Conservation (phyloP, 2,329 filamentous ascomycete species). For the Neofusicoccum kwambonambiense region DNA sequence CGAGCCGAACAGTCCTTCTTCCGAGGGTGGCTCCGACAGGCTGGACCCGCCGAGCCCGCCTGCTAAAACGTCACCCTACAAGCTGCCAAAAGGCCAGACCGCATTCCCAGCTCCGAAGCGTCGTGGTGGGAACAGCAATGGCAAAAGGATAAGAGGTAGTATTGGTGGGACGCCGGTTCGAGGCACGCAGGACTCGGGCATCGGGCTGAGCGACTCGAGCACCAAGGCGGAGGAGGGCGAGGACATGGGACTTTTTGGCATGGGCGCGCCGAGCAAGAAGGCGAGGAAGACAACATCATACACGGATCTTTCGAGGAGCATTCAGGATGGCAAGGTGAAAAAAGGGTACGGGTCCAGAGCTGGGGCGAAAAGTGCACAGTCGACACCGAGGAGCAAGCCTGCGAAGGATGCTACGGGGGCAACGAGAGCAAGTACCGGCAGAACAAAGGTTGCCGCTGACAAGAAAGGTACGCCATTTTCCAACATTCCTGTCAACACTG, state of each 20-base stretch:
- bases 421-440: neutral
- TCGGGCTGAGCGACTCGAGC: neutral
- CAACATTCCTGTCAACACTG: neutral
- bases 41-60: too few relatives aligned
- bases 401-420: neutral
- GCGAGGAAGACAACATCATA: neutral
- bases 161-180: neutral
- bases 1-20: neutral
- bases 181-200: neutral
- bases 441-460: neutral
- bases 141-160: neutral
- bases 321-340: neutral
- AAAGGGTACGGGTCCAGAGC: neutral
- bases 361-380: neutral
- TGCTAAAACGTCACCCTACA: neutral
- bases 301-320: neutral
- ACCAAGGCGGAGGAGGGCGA: neutral
- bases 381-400: neutral
- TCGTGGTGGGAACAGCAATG: neutral
- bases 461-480: constrained; percentile 12
- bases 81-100: neutral
- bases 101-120: neutral
- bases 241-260: neutral
- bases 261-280: neutral
- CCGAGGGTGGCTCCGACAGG: neutral